phyloP scores from a whole-genome alignment of 1,139 yeast species.

The Scheffersomyces lignicola region DNA sequence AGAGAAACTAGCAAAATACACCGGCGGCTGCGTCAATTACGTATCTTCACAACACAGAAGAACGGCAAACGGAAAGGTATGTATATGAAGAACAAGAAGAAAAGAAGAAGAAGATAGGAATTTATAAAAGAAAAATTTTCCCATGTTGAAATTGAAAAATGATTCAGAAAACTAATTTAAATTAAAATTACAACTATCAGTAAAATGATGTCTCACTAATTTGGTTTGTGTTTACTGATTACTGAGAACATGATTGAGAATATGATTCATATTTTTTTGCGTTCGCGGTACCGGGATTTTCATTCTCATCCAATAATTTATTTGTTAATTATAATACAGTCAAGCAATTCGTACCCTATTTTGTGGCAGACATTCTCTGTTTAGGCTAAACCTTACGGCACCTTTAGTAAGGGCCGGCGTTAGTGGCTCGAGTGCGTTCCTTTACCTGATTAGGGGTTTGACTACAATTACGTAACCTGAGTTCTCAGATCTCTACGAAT shows the following conservation, averaged over 20 bases:
- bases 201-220: background rate
- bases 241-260: background rate
- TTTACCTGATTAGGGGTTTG: no score
- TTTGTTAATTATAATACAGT: background rate
- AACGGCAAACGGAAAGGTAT: background rate
- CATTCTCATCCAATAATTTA: background rate
- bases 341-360: background rate
- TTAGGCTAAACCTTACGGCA: background rate
- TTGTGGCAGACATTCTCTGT: no score
- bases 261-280: background rate
- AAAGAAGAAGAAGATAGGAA: slow-evolving; percentile 3
- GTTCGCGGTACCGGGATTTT: slow-evolving; percentile 2
- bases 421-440: no score
- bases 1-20: no score
- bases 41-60: background rate
- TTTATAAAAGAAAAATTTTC: slow-evolving; percentile 1
- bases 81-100: background rate
- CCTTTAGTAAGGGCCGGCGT: background rate
- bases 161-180: background rate
- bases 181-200: background rate
- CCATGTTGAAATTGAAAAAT: background rate
- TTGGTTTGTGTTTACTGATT: background rate
- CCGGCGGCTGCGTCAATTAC: no score
- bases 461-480: no score
- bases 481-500: no score